Evolutionary conservation across 139 green algal genomes (phyloP).

Genomic region (Chlorella sp.): DNA sequence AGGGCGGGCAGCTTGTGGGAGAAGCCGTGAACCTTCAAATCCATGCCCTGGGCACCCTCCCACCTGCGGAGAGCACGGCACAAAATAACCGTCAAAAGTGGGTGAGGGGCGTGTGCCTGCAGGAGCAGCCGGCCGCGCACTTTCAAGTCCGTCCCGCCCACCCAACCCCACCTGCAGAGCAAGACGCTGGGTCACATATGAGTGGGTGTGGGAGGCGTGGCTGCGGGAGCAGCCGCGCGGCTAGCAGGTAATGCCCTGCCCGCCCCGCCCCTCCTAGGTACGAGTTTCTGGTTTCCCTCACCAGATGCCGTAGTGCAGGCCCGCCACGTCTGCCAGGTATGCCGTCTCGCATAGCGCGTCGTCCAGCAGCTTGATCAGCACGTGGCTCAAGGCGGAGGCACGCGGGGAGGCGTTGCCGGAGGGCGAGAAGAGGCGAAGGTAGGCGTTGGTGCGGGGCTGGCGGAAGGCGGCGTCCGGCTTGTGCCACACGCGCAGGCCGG

Average conservation of each 20-base stretch:
- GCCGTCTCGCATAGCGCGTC: constrained; percentile 88
- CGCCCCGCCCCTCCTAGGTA: no score
- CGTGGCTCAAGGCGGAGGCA: constrained; percentile 61
- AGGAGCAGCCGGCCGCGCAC: no score
- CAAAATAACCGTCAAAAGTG: not conserved
- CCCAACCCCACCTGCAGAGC: no score
- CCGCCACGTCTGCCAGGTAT: constrained; percentile 89
- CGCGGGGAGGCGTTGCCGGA: constrained; percentile 49
- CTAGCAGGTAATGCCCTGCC: not conserved
- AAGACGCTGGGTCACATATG: no score
- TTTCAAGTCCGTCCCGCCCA: no score
- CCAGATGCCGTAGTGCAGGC: constrained; percentile 70
- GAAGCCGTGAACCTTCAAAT: constrained; percentile 90
- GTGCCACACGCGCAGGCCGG: constrained; percentile 80
- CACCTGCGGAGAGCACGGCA: not conserved
- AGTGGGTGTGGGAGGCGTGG: no score
- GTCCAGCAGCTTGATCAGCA: constrained; percentile 84
- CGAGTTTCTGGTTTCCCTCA: no score
- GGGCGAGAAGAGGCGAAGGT: constrained; percentile 69
- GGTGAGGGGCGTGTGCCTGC: no score
- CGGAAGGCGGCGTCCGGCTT: constrained; percentile 82
- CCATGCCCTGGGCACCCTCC: constrained; percentile 54
- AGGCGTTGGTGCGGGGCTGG: constrained; percentile 67
- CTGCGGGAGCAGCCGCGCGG: no score
- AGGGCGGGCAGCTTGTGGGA: constrained; percentile 87